Percentiles rank a stretch among this genome's conserved stretches.
Conservation (phyloP, 2,329 filamentous ascomycete genomes). For the Neonectria magnoliae region DNA sequence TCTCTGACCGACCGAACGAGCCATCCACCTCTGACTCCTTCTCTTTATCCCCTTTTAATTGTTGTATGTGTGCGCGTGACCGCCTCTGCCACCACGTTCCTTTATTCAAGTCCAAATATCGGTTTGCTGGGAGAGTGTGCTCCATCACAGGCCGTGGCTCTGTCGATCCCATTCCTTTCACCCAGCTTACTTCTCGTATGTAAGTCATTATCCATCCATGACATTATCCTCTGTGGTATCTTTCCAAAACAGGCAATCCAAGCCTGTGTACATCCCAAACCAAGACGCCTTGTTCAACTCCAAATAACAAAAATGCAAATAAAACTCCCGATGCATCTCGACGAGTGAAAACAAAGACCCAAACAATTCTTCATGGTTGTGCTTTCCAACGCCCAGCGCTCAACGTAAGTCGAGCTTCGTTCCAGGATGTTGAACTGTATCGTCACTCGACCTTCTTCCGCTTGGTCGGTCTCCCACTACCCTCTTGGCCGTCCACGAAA, state of each 20-base stretch:
- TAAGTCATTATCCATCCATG: conserved; percentile 4
- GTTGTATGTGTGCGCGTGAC: neutral
- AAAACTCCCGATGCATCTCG: conserved; percentile 8
- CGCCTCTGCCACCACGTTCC: conserved; percentile 1
- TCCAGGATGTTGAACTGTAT: neutral
- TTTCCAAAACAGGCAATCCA: conserved; percentile 21
- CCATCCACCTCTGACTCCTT: neutral
- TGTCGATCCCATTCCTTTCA: conserved; percentile 10
- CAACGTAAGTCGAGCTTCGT: neutral
- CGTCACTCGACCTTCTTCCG: conserved; percentile 54
- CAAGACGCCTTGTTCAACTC: conserved; percentile 31
- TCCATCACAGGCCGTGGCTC: conserved; percentile 9
- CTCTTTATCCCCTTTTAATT: conserved; percentile 11
- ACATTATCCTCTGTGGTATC: conserved; percentile 33
- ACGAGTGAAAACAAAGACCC: neutral
- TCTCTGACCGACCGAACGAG: conserved; percentile 6
- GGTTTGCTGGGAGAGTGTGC: conserved; percentile 14
- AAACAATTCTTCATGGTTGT: neutral
- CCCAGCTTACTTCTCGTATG: conserved; percentile 3
- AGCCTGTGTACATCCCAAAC: conserved; percentile 5
- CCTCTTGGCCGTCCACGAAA: conserved; percentile 57
- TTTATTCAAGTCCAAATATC: conserved; percentile 14
- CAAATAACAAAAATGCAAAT: conserved; percentile 16
- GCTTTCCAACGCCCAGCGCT: neutral
- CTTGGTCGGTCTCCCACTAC: conserved; percentile 54